These are phyloP conservation scores for Trebouxia gelatinosa DNA, from an alignment of 163 green algal species.

Conservation along the genomic window DNA sequence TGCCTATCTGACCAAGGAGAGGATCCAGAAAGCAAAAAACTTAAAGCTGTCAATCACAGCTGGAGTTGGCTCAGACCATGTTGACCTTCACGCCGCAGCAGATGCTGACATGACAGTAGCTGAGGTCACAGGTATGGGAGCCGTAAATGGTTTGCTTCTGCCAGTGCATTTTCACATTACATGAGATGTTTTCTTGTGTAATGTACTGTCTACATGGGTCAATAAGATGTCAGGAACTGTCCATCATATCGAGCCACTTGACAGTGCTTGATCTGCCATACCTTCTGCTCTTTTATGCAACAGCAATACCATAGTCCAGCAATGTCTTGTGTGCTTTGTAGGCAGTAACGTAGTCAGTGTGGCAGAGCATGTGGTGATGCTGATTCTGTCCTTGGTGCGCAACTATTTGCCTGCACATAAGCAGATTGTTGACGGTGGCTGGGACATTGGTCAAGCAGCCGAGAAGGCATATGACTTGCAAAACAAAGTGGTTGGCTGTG, in stretches of 20 bases:
- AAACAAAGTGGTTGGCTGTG: constrained; percentile 37
- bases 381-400: constrained; percentile 34
- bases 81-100: constrained; percentile 39
- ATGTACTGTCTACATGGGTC: neutral
- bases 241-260: too few relatives aligned
- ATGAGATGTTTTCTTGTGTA: too few relatives aligned
- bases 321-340: too few relatives aligned
- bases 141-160: too few relatives aligned
- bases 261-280: too few relatives aligned
- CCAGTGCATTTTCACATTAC: neutral
- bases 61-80: constrained; percentile 41
- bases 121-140: constrained; percentile 42
- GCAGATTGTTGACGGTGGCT: constrained; percentile 24
- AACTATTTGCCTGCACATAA: constrained; percentile 33
- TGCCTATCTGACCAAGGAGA: constrained; percentile 28
- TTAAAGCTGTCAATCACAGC: constrained; percentile 41
- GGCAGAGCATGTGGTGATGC: constrained; percentile 40
- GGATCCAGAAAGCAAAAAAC: constrained; percentile 32
- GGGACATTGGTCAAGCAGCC: neutral
- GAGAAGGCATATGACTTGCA: constrained; percentile 27
- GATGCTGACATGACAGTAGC: constrained; percentile 41
- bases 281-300: too few relatives aligned
- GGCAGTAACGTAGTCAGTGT: constrained; percentile 34
- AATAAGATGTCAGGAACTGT: too few relatives aligned
- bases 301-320: too few relatives aligned